Evolutionary conservation across 2,329 filamentous ascomycete species (phyloP).

Genomic region (Calonectria montana): DNA sequence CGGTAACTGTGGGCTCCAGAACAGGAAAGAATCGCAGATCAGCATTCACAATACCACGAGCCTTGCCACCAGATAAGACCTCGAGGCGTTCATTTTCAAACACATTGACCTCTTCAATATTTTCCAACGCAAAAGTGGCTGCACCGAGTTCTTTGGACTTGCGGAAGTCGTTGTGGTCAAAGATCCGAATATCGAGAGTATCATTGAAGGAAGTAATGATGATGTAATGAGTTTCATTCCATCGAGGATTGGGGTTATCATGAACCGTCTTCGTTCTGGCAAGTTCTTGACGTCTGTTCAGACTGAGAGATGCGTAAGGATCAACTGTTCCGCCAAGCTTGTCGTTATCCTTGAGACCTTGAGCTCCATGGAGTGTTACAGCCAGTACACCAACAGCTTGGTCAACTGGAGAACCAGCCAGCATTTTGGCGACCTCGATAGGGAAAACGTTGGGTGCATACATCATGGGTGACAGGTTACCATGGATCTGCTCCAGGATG

Average conservation of each 20-base stretch:
- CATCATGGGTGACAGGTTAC: slow-evolving; percentile 96
- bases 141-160: slow-evolving; percentile 96
- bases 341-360: slow-evolving; percentile 94
- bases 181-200: slow-evolving; percentile 84
- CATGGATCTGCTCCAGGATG: slow-evolving; percentile 96
- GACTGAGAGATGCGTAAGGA: slow-evolving; percentile 86
- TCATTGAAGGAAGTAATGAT: slow-evolving; percentile 94
- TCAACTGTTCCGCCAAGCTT: slow-evolving; percentile 93
- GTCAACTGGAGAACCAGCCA: slow-evolving; percentile 92
- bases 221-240: slow-evolving; percentile 97
- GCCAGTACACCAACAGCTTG: slow-evolving; percentile 95
- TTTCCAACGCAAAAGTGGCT: slow-evolving; percentile 86
- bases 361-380: slow-evolving; percentile 89
- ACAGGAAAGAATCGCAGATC: slow-evolving; percentile 98
- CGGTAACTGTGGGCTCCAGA: slow-evolving; percentile 75
- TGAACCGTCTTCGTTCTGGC: slow-evolving; percentile 89
- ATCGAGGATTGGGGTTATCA: slow-evolving; percentile 87
- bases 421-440: slow-evolving; percentile 98
- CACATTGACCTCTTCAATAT: slow-evolving; percentile 79
- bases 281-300: slow-evolving; percentile 85
- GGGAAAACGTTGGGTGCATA: slow-evolving; percentile 98
- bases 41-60: slow-evolving; percentile 80
- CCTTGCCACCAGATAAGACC: slow-evolving; percentile 84
- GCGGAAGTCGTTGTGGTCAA: slow-evolving; percentile 93
- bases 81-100: slow-evolving; percentile 89